These are phyloP conservation scores for Populus alba DNA, from an alignment of 345 rosid genomes.

Conservation along the genomic window DNA sequence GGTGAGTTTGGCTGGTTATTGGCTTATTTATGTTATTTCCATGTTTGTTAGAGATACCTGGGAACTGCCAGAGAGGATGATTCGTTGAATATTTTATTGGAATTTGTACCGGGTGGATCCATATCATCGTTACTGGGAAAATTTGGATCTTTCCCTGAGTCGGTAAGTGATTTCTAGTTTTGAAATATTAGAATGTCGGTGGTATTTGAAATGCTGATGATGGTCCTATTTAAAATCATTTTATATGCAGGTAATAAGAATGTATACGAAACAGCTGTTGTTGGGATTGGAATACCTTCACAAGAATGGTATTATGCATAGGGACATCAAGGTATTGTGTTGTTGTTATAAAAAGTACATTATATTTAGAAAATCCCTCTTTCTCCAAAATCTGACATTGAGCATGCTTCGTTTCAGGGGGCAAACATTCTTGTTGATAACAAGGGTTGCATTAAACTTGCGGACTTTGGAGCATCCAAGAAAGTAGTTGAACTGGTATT, in stretches of 20 bases:
- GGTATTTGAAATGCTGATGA: neutral
- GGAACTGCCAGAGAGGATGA: slow-evolving; percentile 37
- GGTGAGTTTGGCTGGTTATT: slow-evolving; percentile 2
- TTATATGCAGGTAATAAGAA: slow-evolving; percentile 27
- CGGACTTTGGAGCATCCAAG: slow-evolving; percentile 39
- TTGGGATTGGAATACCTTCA: slow-evolving; percentile 34
- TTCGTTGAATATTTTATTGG: slow-evolving; percentile 33
- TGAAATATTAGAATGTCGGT: neutral
- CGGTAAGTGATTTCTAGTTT: slow-evolving; percentile 31
- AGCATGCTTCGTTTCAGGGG: slow-evolving; percentile 24
- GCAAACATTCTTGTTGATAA: slow-evolving; percentile 38
- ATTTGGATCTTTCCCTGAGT: slow-evolving; percentile 36
- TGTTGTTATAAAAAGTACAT: neutral
- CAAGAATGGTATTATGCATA: slow-evolving; percentile 31
- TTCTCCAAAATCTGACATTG: slow-evolving; percentile 10
- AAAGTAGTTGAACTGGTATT: slow-evolving; percentile 37
- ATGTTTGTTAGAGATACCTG: slow-evolving; percentile 29
- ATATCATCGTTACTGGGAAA: slow-evolving; percentile 34
- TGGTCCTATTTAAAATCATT: slow-evolving; percentile 5
- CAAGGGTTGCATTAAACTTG: slow-evolving; percentile 40
- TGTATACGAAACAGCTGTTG: slow-evolving; percentile 33
- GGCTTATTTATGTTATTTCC: neutral
- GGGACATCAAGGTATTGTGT: slow-evolving; percentile 32
- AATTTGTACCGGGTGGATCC: slow-evolving; percentile 37
- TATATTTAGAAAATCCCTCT: neutral